Percentiles rank a stretch among this genome's conserved stretches.
These are phyloP conservation scores for Dichotomopilus funicola DNA, from an alignment of 2,329 filamentous ascomycete species.

Conservation along the genomic window DNA sequence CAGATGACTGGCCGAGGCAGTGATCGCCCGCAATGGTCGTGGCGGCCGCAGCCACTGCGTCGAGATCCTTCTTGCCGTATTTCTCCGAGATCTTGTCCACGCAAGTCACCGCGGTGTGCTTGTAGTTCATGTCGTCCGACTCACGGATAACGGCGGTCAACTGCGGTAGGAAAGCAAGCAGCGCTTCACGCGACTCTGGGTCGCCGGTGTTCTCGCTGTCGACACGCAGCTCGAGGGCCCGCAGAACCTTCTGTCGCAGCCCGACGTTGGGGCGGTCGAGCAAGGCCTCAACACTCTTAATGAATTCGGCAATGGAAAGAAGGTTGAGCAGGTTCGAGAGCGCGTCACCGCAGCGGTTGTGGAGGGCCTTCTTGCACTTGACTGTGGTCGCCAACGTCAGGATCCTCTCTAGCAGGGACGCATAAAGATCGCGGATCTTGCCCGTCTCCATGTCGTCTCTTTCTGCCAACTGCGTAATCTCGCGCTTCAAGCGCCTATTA, in stretches of 20 bases:
- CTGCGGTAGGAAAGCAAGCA: constrained; percentile 73
- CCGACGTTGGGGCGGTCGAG: constrained; percentile 69
- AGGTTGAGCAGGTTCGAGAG: constrained; percentile 77
- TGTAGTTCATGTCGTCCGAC: constrained; percentile 65
- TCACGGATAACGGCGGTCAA: constrained; percentile 70
- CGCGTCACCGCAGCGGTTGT: constrained; percentile 58
- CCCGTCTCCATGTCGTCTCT: constrained; percentile 59
- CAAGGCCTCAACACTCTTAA: constrained; percentile 78
- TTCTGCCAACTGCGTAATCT: constrained; percentile 52
- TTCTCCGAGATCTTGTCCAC: constrained; percentile 91
- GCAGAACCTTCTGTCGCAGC: constrained; percentile 71
- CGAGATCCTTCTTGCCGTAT: constrained; percentile 86
- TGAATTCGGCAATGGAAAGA: constrained; percentile 79
- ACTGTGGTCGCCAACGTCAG: constrained; percentile 60
- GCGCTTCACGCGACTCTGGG: constrained; percentile 56
- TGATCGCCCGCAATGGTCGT: constrained; percentile 67
- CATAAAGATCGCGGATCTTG: constrained; percentile 64
- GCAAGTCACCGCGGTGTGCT: constrained; percentile 80
- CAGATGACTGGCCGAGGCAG: constrained; percentile 69
- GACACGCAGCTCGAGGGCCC: constrained; percentile 73
- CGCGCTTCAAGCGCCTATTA: constrained; percentile 49
- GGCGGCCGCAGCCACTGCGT: constrained; percentile 68
- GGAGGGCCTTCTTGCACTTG: constrained; percentile 49
- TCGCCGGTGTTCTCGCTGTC: constrained; percentile 66
- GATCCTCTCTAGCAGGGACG: constrained; percentile 59